These are phyloP conservation scores for Delonix regia DNA, from an alignment of 306 rosid species.

Conservation along the genomic window DNA sequence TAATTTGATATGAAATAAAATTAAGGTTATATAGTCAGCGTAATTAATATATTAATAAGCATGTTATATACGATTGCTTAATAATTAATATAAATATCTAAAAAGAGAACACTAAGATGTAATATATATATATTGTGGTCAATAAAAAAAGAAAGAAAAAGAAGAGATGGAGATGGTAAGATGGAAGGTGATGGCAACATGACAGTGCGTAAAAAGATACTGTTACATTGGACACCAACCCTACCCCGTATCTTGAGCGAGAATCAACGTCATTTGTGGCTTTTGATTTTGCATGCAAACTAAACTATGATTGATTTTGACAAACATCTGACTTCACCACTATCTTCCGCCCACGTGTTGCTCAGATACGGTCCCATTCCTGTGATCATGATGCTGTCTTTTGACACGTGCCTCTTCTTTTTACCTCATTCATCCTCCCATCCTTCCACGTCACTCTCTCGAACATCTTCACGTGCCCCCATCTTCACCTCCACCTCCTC, in stretches of 20 bases:
- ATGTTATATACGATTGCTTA: too few species aligned
- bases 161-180: background rate
- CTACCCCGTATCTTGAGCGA: slow-evolving; percentile 30
- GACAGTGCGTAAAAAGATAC: background rate
- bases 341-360: slow-evolving; percentile 13
- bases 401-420: background rate
- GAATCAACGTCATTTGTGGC: background rate
- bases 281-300: too few species aligned
- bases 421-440: too few species aligned
- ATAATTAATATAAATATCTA: too few species aligned
- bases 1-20: too few species aligned
- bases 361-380: background rate
- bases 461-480: background rate
- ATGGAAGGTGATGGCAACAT: slow-evolving; percentile 4
- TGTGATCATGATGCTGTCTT: background rate
- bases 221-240: slow-evolving; percentile 20
- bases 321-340: background rate
- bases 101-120: too few species aligned
- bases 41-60: too few species aligned
- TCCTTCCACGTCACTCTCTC: background rate
- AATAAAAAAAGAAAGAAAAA: too few species aligned
- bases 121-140: too few species aligned
- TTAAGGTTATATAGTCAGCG: too few species aligned
- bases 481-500: too few species aligned
- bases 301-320: background rate